These are phyloP conservation scores for Penicillium sp. DNA, from an alignment of 2,329 filamentous ascomycete species.

Conservation along the genomic window DNA sequence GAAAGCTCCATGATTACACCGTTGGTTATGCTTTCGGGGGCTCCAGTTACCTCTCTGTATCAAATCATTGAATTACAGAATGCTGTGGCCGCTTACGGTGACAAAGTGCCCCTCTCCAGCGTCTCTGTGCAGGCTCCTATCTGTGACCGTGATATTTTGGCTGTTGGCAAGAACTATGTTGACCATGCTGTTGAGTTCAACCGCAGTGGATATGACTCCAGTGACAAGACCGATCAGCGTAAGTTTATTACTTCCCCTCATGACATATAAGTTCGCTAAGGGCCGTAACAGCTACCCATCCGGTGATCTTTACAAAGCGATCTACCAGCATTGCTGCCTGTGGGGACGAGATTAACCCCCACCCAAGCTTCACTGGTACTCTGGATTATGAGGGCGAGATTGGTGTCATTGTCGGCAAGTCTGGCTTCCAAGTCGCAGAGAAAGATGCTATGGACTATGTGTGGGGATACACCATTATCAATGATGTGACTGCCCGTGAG, in stretches of 20 bases:
- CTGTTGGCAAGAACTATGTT: slow-evolving; percentile 46
- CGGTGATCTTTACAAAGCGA: background rate
- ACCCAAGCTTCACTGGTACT: background rate
- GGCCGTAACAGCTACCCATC: background rate
- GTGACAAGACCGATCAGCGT: slow-evolving; percentile 41
- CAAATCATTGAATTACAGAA: background rate
- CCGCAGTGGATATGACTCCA: slow-evolving; percentile 50
- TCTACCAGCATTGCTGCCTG: background rate
- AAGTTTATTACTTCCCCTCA: background rate
- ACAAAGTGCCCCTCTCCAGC: background rate
- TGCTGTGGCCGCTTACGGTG: background rate
- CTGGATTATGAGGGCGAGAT: background rate
- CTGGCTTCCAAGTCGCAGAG: background rate
- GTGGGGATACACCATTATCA: background rate
- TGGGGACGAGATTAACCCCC: background rate
- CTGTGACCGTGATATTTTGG: slow-evolving; percentile 17
- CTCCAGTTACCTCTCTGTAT: background rate
- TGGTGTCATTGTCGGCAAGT: background rate
- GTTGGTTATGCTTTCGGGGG: background rate
- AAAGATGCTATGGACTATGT: background rate
- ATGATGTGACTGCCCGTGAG: background rate
- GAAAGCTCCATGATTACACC: background rate
- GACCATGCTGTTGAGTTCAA: slow-evolving; percentile 56
- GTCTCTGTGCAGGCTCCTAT: background rate
- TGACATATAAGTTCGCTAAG: background rate